phyloP scores from a whole-genome alignment of 2,329 filamentous ascomycete species.

The Fusarium mangiferae region DNA sequence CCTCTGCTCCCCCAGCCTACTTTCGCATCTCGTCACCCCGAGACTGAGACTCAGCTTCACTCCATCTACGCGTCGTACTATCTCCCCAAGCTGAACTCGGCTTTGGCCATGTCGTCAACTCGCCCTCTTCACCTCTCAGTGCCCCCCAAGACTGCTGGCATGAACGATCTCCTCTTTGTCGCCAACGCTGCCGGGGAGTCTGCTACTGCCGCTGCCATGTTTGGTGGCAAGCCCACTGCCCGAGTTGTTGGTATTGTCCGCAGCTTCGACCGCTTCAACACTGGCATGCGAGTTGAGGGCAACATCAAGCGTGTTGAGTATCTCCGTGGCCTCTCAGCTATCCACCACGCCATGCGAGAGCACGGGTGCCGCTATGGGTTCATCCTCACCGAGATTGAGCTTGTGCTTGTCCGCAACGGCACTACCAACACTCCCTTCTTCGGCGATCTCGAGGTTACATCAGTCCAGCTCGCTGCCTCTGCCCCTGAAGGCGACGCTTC shows the following conservation, averaged over 20 bases:
- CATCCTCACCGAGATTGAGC: conserved; percentile 95
- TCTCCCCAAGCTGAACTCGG: conserved; percentile 86
- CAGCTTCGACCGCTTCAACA: conserved; percentile 94
- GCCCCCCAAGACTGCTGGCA: conserved; percentile 48
- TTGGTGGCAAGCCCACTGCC: conserved; percentile 59
- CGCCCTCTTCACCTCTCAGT: conserved; percentile 67
- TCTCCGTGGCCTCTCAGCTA: conserved; percentile 83
- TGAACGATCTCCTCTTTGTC: conserved; percentile 70
- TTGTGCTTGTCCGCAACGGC: conserved; percentile 88
- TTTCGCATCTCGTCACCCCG: conserved; percentile 73
- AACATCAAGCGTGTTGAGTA: conserved; percentile 90
- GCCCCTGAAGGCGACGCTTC: conserved; percentile 44
- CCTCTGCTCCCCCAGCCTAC: conserved; percentile 69
- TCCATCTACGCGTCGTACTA: conserved; percentile 81
- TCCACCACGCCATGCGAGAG: conserved; percentile 93
- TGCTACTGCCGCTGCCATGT: conserved; percentile 64
- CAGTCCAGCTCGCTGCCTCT: conserved; percentile 65
- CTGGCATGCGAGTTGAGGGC: conserved; percentile 87
- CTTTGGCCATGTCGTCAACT: conserved; percentile 79
- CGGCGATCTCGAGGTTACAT: conserved; percentile 83
- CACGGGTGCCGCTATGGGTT: conserved; percentile 94
- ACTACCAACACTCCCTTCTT: conserved; percentile 79
- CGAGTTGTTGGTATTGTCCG: conserved; percentile 88
- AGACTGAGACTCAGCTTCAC: conserved; percentile 81
- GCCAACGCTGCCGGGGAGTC: conserved; percentile 69